Percentiles rank a stretch among this genome's conserved stretches.
These are phyloP conservation scores for Nemophila menziesii DNA, from an alignment of 257 asterid species.

Conservation along the genomic window DNA sequence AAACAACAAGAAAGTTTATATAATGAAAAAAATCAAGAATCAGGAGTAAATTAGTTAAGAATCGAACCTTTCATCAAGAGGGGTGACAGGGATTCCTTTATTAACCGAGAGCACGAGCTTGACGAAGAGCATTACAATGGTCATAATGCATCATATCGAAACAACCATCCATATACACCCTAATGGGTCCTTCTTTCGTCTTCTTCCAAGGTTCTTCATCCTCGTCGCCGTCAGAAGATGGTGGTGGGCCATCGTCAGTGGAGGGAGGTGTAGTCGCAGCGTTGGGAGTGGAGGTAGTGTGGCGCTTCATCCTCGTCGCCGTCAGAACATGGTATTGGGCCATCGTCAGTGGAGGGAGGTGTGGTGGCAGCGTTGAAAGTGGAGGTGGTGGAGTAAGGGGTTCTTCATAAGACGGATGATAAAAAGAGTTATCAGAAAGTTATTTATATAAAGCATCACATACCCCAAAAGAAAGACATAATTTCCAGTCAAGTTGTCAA, in stretches of 20 bases:
- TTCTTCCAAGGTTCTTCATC: conserved; percentile 14
- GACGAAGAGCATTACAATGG: conserved; percentile 97
- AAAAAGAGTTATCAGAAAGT: too few relatives aligned
- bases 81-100: conserved; percentile 96
- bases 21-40: too few relatives aligned
- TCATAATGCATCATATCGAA: conserved; percentile 99
- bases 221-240: too few relatives aligned
- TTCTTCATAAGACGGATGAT: too few relatives aligned
- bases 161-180: conserved; percentile 98
- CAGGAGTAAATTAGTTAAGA: not conserved
- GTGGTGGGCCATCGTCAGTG: too few relatives aligned
- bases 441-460: not conserved
- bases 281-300: too few relatives aligned
- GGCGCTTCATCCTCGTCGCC: too few relatives aligned
- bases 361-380: too few relatives aligned
- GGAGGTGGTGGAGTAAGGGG: too few relatives aligned
- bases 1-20: conserved; percentile 1
- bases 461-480: conserved; percentile 45
- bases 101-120: conserved; percentile 92
- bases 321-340: too few relatives aligned
- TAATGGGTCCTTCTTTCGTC: conserved; percentile 64
- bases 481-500: conserved; percentile 37
- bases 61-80: conserved; percentile 67
- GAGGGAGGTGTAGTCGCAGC: too few relatives aligned
- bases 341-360: too few relatives aligned